Evolutionary conservation across 108 stramenopile species (phyloP), one percentile per base, ranked within the genome.

Genomic region (Poteriospumella lacustris): DNA sequence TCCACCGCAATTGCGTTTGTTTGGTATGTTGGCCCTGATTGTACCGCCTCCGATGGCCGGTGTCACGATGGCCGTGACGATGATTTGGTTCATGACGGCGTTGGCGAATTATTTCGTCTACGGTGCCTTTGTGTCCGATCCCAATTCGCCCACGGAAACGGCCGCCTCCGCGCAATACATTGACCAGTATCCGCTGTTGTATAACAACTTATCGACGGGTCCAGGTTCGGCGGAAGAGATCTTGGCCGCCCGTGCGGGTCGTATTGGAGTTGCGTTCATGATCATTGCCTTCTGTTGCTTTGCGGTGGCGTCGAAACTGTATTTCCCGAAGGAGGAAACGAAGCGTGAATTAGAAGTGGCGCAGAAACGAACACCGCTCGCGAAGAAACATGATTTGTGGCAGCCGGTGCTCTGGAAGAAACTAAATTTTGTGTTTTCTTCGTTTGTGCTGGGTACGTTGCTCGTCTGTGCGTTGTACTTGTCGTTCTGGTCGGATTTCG

Each of bases 211-310:
- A 26, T 69, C 59, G 26, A 85, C 85, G 44, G 80, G 89, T 72
- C 87, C 87, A 24, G 81, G 85, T 33, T 58, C 68, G 34, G 81
- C 88, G 44, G 77, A 79, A 1, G 44, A 47, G 68, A 67, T 79
- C 15, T 40, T 76, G 29, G 0, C 9, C 36, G 83, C 82, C 68
- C 86, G 88, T 29, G 75, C 62, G 5, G 93, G 93, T 39, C 85
- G 92, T 9, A 81, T 91, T 43, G 93, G 93, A 42, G 58, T 90
- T 33, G 82, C 89, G 3, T 92, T 93, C 78, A 28, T 92, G 9
- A 43, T 84, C 1, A 88, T 90, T 58, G 88, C 82, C 43, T 19
- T 88, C 1, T 79, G 76, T 58, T 79, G 85, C 34, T 39, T 89
- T 3, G 68, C 78, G 59, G 76, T 77, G 68, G 88, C 87, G 1